Evolutionary conservation across 75 land plant genomes (phyloP), one percentile per base, ranked within the genome.

Genomic region (Azolla pinnata): DNA sequence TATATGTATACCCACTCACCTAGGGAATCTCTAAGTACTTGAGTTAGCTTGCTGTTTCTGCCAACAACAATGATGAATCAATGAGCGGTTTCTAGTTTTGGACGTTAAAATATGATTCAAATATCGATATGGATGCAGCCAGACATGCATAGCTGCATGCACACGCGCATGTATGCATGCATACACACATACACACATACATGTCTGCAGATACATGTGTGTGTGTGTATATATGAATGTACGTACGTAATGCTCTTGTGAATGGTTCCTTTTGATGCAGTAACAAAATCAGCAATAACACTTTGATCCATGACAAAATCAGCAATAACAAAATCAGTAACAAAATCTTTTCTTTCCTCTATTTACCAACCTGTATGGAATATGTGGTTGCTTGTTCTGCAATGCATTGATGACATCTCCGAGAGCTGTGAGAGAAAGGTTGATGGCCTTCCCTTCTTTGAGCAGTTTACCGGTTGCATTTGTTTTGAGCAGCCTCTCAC

Each of bases 21-120:
- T 24, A 88, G 65, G 34, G 82, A 82, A 58, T 84, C 89, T 59
- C 76, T 74, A 44, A 88, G 81, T 65, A 85, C 78, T 71, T 88
- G 95, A 29, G 95, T 88, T 8, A 88, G 83, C 74, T 88, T 88
- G 89, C 89, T 82, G 47, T 88, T 88, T 62, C 95, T 88, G 95
- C 67, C 12, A 27, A 40, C 24, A 28, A 48, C 58, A 17, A 48
- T 29, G 44, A 38, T 46, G 4, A 54, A 7, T 21, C 54, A 17
- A 24, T n/a, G n/a, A n/a, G n/a, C n/a, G n/a, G n/a, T n/a, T n/a
- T n/a, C n/a, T n/a, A n/a, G n/a, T n/a, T n/a, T n/a, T n/a, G n/a
- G n/a, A n/a, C n/a, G n/a, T n/a, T n/a, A n/a, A n/a, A n/a, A n/a
- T n/a, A n/a, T n/a, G n/a, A n/a, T n/a, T n/a, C n/a, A n/a, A n/a